Percentiles rank a stretch among this genome's conserved stretches.
These are phyloP conservation scores for Aspergillus melleus DNA, from an alignment of 2,329 filamentous ascomycete genomes.

Conservation along the genomic window DNA sequence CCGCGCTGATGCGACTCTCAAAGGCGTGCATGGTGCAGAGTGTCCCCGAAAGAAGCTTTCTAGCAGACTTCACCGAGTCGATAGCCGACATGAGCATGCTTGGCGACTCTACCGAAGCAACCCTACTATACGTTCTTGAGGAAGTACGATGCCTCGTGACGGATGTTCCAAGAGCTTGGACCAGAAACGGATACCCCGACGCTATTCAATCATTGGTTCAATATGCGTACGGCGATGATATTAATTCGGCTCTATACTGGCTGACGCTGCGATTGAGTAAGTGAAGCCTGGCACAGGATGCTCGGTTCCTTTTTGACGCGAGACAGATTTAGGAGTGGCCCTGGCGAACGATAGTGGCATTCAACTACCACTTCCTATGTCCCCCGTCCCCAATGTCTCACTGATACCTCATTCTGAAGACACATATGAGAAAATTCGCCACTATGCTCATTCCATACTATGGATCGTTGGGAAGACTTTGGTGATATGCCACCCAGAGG, in stretches of 20 bases:
- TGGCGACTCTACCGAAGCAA: constrained; percentile 11
- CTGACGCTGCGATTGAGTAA: constrained; percentile 29
- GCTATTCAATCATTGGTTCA: constrained; percentile 10
- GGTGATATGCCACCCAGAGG: constrained; percentile 18
- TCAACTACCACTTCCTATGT: constrained; percentile 17
- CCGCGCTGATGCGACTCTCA: constrained; percentile 22
- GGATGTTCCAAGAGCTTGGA: constrained; percentile 19
- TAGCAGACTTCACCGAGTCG: background rate
- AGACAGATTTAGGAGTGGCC: constrained; percentile 24
- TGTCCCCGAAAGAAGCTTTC: background rate
- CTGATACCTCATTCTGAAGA: constrained; percentile 13
- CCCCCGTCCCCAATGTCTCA: constrained; percentile 12
- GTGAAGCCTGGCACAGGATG: background rate
- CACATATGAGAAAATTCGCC: constrained; percentile 19
- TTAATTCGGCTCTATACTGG: constrained; percentile 31
- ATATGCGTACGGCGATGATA: constrained; percentile 14
- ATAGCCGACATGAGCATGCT: background rate
- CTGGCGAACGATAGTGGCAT: constrained; percentile 24
- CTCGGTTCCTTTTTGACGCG: background rate
- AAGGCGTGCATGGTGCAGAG: constrained; percentile 13
- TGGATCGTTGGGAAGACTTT: constrained; percentile 28
- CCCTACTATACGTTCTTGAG: constrained; percentile 17
- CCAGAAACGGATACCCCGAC: constrained; percentile 5
- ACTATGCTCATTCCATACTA: constrained; percentile 25
- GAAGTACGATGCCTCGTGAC: constrained; percentile 15